Evolutionary conservation across 306 rosid species (phyloP).

Genomic region (Fagus sylvatica): DNA sequence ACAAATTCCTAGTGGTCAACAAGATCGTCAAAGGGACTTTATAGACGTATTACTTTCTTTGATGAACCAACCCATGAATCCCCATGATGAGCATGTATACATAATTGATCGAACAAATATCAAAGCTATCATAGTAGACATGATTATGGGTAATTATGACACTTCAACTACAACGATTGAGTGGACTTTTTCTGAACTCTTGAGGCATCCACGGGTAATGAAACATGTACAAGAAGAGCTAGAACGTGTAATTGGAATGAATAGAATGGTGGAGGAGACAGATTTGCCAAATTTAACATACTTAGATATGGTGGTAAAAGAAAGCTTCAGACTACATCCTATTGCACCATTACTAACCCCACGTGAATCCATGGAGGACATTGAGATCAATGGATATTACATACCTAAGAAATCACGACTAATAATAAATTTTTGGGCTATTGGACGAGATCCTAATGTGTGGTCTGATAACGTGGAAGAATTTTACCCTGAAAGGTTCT

Average conservation of each 20-base stretch:
- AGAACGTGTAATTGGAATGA: slow-evolving; percentile 27
- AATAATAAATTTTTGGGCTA: slow-evolving; percentile 34
- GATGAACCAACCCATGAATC: slow-evolving; percentile 31
- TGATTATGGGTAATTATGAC: slow-evolving; percentile 31
- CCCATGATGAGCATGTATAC: slow-evolving; percentile 18
- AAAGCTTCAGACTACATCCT: slow-evolving; percentile 38
- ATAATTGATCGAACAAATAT: slow-evolving; percentile 29
- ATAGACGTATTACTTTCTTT: slow-evolving; percentile 30
- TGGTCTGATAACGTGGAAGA: slow-evolving; percentile 42
- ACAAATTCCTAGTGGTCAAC: not conserved
- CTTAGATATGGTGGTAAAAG: slow-evolving; percentile 50
- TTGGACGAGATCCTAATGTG: slow-evolving; percentile 39
- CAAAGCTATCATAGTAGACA: slow-evolving; percentile 35
- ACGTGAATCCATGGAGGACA: slow-evolving; percentile 31
- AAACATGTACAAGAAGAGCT: slow-evolving; percentile 48
- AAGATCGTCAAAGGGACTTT: slow-evolving; percentile 16
- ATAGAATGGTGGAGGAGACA: slow-evolving; percentile 32
- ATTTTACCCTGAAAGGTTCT: slow-evolving; percentile 51
- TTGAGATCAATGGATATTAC: slow-evolving; percentile 31
- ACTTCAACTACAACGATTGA: not conserved
- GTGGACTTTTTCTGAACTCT: slow-evolving; percentile 48
- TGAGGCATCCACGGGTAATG: slow-evolving; percentile 40
- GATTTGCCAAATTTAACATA: slow-evolving; percentile 35
- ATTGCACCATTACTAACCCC: slow-evolving; percentile 35
- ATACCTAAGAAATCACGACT: slow-evolving; percentile 35